phyloP scores from a whole-genome alignment of 2,329 filamentous ascomycete genomes.

The Blastomyces emzantsi region DNA sequence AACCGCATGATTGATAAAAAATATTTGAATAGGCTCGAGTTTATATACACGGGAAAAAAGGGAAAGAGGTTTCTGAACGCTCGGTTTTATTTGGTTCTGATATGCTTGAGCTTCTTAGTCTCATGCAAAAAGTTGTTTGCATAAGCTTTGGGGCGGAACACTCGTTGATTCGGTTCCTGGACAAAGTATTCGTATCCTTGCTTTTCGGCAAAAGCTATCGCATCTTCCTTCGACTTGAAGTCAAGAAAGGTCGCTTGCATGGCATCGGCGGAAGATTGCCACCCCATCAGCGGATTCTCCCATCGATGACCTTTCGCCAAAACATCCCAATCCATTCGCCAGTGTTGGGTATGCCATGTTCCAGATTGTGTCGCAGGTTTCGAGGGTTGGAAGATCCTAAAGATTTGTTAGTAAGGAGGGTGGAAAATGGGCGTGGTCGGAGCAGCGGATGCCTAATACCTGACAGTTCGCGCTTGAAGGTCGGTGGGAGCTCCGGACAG shows the following conservation, averaged over 20 bases:
- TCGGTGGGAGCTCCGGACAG: slow-evolving; percentile 90
- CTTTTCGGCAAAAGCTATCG: slow-evolving; percentile 92
- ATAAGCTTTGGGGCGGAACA: slow-evolving; percentile 84
- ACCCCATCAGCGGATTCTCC: slow-evolving; percentile 98
- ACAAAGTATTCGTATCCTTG: slow-evolving; percentile 99
- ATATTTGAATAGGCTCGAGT: not conserved
- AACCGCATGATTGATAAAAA: not conserved
- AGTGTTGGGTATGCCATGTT: slow-evolving; percentile 70
- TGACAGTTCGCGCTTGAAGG: slow-evolving; percentile 84
- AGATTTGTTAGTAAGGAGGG: slow-evolving; percentile 14
- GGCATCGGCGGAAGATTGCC: slow-evolving; percentile 89
- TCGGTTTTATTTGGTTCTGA: slow-evolving; percentile 60
- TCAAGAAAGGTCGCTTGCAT: slow-evolving; percentile 91
- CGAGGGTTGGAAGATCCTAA: slow-evolving; percentile 79
- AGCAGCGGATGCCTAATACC: slow-evolving; percentile 46
- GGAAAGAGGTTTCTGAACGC: not conserved
- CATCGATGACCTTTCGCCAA: slow-evolving; percentile 86
- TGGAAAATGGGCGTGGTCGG: not conserved
- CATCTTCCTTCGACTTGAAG: slow-evolving; percentile 91
- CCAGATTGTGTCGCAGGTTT: slow-evolving; percentile 98
- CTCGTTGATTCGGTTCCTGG: slow-evolving; percentile 86
- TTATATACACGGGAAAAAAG: slow-evolving; percentile 12
- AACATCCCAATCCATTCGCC: slow-evolving; percentile 99
- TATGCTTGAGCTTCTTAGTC: slow-evolving; percentile 75
- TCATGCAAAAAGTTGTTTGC: slow-evolving; percentile 92